These are phyloP conservation scores for Auricularia sp. DNA, from an alignment of 768 basidiomycete species.

Conservation along the genomic window DNA sequence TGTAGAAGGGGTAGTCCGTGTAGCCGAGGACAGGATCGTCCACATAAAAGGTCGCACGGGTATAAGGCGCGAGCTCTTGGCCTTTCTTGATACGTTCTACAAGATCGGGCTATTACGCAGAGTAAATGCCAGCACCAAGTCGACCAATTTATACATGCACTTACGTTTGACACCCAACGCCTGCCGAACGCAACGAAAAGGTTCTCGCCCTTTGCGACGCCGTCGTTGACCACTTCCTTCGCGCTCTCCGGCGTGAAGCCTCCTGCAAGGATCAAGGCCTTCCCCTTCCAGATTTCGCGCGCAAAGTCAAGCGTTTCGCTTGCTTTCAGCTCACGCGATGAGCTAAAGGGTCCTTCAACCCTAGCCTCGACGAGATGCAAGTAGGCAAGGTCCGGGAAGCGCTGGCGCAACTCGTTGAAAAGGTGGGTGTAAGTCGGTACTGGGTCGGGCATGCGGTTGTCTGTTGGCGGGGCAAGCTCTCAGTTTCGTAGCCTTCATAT, in stretches of 20 bases:
- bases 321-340: background rate
- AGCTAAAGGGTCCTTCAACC: background rate
- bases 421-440: conserved; percentile 44
- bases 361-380: conserved; percentile 39
- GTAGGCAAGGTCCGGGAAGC: conserved; percentile 34
- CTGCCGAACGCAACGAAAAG: conserved; percentile 30
- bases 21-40: too few relatives aligned
- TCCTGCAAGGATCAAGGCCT: conserved; percentile 31
- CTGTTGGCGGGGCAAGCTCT: too few relatives aligned
- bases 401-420: conserved; percentile 36
- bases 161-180: conserved; percentile 29
- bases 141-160: conserved; percentile 5
- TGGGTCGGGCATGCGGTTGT: conserved; percentile 38
- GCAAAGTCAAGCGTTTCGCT: background rate
- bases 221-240: conserved; percentile 24
- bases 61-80: too few relatives aligned
- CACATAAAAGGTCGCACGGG: too few relatives aligned
- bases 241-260: conserved; percentile 35
- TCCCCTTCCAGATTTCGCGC: background rate
- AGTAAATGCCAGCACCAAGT: too few relatives aligned
- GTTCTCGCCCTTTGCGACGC: conserved; percentile 14
- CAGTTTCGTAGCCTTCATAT: too few relatives aligned
- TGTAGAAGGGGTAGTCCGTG: too few relatives aligned
- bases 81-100: too few relatives aligned
- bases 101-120: too few relatives aligned